phyloP scores from a whole-genome alignment of 768 basidiomycete genomes.

The Lyophyllum decastes region DNA sequence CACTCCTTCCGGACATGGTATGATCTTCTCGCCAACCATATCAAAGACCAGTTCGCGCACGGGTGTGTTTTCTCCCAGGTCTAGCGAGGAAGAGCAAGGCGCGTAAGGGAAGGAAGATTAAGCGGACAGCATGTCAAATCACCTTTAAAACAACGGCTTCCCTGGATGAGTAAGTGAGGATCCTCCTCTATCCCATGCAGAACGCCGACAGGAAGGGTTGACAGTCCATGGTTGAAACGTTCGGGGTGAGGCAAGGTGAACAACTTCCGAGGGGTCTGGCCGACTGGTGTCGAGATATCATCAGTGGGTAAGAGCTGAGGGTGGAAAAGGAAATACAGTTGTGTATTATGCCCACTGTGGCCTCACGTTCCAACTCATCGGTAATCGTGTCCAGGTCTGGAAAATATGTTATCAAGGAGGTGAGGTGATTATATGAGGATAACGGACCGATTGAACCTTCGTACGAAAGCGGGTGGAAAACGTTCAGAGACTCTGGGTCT shows the following conservation, averaged over 20 bases:
- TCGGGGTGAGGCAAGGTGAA: constrained; percentile 77
- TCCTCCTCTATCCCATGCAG: constrained; percentile 86
- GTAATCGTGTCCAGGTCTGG: constrained; percentile 83
- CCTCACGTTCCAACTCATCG: constrained; percentile 86
- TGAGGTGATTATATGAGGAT: not conserved
- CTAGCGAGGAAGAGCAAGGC: constrained; percentile 28
- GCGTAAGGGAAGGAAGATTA: not conserved
- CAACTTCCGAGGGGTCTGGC: constrained; percentile 88
- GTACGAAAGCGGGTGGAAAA: constrained; percentile 92
- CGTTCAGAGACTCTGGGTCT: constrained; percentile 75
- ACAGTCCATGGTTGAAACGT: constrained; percentile 70
- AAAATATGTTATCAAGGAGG: not conserved
- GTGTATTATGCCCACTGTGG: constrained; percentile 93
- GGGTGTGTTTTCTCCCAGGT: constrained; percentile 46
- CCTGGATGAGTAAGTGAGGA: constrained; percentile 65
- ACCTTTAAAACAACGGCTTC: constrained; percentile 60
- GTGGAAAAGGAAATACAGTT: constrained; percentile 56
- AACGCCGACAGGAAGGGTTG: constrained; percentile 68
- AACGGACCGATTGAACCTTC: constrained; percentile 80
- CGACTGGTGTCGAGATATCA: constrained; percentile 55
- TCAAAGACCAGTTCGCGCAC: constrained; percentile 59
- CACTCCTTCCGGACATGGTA: constrained; percentile 61
- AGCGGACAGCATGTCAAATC: not conserved
- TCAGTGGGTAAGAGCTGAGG: too few species aligned
- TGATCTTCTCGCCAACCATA: constrained; percentile 54